Percentiles rank a stretch among this genome's conserved stretches.
Conservation (phyloP, 306 rosid species). For the Citrullus amarus region DNA sequence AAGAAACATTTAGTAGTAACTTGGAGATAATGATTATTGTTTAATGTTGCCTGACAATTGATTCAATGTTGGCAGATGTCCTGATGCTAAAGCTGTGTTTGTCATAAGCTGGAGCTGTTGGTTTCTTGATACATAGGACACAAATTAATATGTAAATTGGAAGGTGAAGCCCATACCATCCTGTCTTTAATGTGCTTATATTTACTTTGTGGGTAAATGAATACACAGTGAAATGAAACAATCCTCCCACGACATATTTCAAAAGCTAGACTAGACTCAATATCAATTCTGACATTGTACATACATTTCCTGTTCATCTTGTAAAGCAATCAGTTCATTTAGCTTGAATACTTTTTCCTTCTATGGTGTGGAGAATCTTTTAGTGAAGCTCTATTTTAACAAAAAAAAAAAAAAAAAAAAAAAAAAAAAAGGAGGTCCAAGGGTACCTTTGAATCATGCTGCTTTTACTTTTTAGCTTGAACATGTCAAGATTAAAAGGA, state of each 20-base stretch:
- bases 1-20: background rate
- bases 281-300: constrained; percentile 3
- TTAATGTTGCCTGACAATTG: background rate
- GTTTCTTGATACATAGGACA: constrained; percentile 6
- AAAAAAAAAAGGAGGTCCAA: background rate
- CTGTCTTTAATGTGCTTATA: background rate
- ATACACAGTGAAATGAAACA: background rate
- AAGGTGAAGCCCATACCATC: background rate
- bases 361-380: background rate
- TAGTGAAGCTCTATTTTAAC: background rate
- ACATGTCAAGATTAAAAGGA: background rate
- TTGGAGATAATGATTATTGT: background rate
- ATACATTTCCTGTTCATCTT: constrained; percentile 6
- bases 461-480: background rate
- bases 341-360: constrained; percentile 3
- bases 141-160: background rate
- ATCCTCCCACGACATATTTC: background rate
- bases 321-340: constrained; percentile 5
- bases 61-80: constrained; percentile 6
- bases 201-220: constrained; percentile 3
- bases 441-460: background rate
- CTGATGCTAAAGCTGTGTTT: background rate
- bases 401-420: too few species aligned
- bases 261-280: constrained; percentile 2
- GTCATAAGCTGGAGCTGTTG: constrained; percentile 4